Conservation (phyloP, 2,329 filamentous ascomycete species). For the Phaeophleospora eucalypticola region DNA sequence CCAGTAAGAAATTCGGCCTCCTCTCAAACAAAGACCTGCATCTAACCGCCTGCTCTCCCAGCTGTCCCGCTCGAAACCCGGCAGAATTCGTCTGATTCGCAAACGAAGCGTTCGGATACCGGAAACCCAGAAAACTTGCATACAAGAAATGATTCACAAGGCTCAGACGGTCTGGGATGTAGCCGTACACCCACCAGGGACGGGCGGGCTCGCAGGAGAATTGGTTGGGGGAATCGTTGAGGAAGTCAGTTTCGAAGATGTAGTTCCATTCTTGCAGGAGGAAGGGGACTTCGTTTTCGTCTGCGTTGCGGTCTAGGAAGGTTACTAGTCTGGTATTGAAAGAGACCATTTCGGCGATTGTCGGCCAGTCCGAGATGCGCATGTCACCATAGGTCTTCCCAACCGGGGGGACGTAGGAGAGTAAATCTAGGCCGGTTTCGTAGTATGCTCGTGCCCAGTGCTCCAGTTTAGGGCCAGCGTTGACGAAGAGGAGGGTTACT, state of each 20-base stretch:
- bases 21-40: slow-evolving; percentile 38
- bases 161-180: slow-evolving; percentile 40
- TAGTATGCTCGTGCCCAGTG: slow-evolving; percentile 47
- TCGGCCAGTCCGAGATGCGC: slow-evolving; percentile 42
- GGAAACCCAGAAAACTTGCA: slow-evolving; percentile 39
- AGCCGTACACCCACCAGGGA: slow-evolving; percentile 38
- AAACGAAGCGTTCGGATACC: slow-evolving; percentile 39
- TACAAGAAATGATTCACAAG: slow-evolving; percentile 48
- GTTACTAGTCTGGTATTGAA: slow-evolving; percentile 42
- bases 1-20: slow-evolving; percentile 40
- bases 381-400: slow-evolving; percentile 22
- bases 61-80: slow-evolving; percentile 36
- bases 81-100: slow-evolving; percentile 43
- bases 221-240: slow-evolving; percentile 33
- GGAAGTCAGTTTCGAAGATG: slow-evolving; percentile 46
- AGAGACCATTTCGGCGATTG: slow-evolving; percentile 38
- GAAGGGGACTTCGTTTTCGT: slow-evolving; percentile 38
- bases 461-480: slow-evolving; percentile 43
- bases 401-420: slow-evolving; percentile 36
- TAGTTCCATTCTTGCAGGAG: slow-evolving; percentile 37
- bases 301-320: slow-evolving; percentile 42
- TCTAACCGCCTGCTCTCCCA: slow-evolving; percentile 41
- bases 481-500: slow-evolving; percentile 29
- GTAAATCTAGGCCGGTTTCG: slow-evolving; percentile 47
- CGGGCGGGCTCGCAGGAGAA: slow-evolving; percentile 35